Evolutionary conservation across 129 eudicot species (phyloP), one percentile per base, ranked within the genome.

Genomic region (Apium graveolens): DNA sequence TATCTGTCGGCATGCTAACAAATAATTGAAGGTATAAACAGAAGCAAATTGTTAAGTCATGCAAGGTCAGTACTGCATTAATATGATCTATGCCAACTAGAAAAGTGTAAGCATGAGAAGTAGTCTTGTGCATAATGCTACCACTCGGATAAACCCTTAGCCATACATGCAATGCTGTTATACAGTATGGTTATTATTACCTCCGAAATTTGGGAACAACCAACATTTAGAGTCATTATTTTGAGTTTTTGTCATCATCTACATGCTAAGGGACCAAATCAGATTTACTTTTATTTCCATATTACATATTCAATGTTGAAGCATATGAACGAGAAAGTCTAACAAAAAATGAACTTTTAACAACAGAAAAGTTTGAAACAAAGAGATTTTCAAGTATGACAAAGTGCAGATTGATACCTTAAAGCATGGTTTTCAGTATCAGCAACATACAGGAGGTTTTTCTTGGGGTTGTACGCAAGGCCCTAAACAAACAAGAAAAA

Each of bases 341-440:
- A 29, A 29, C 8, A 62, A 62, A 65, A 5, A 12, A 65, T 1
- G 7, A 20, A 63, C 0, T 18, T 29, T 35, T 0, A 13, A 29
- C 39, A 66, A 66, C 38, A 11, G 18, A 65, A 66, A 66, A 66
- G 72, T 8, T 5, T 66, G 11, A 29, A 66, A 66, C 24, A 31
- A 20, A 9, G 2, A 66, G 24, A 26, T 68, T 76, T 24, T 31
- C 37, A 14, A 29, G 49, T 35, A 71, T 21, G 72, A 80, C 31
- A 82, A 95, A 55, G 31, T 60, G 1, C 11, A 60, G 6, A 60
- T 60, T n/a, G 68, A 16, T 66, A 66, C 98, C 98, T 91, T 80
- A 95, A 87, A 79, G 98, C 97, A 88, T 95, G 98, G 80, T 95
- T 95, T 89, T 91, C 98, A 0, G 98, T 95, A 85, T 95, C 98